These are phyloP conservation scores for Phialemoniopsis sp. DNA, from an alignment of 2,329 filamentous ascomycete species.

Conservation along the genomic window DNA sequence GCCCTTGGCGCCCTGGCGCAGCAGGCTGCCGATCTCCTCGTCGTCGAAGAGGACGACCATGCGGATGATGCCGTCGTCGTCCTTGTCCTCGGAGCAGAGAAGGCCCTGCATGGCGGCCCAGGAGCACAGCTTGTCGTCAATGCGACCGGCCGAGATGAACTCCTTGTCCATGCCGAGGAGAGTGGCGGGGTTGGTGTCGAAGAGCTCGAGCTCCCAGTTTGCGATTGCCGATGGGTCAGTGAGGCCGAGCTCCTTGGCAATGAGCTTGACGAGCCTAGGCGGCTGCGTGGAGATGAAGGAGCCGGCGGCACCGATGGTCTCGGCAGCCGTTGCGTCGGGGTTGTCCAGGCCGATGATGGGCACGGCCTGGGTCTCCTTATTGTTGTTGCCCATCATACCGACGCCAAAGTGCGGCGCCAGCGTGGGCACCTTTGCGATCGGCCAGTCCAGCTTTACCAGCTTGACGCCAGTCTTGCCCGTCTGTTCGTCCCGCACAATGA, in stretches of 20 bases:
- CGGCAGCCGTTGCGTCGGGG: slow-evolving; percentile 41
- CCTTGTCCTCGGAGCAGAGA: slow-evolving; percentile 58
- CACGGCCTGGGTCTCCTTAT: slow-evolving; percentile 89
- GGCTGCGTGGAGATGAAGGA: slow-evolving; percentile 83
- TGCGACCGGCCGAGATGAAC: slow-evolving; percentile 90
- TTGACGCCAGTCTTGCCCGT: slow-evolving; percentile 74
- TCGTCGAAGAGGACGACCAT: slow-evolving; percentile 94
- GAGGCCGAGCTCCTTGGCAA: slow-evolving; percentile 74
- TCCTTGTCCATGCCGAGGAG: slow-evolving; percentile 84
- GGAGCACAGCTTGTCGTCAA: slow-evolving; percentile 97
- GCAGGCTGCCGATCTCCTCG: slow-evolving; percentile 88
- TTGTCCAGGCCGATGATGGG: slow-evolving; percentile 89
- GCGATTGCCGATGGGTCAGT: slow-evolving; percentile 70
- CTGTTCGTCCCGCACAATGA: slow-evolving; percentile 70
- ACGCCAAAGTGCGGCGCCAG: slow-evolving; percentile 92
- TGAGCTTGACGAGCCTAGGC: slow-evolving; percentile 76
- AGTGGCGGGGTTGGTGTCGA: slow-evolving; percentile 80
- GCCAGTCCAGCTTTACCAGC: slow-evolving; percentile 90
- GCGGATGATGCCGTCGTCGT: slow-evolving; percentile 69
- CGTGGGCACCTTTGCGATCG: slow-evolving; percentile 87
- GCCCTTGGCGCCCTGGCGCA: slow-evolving; percentile 83
- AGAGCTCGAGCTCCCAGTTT: slow-evolving; percentile 97
- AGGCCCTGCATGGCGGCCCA: slow-evolving; percentile 87
- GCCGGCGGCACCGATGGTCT: slow-evolving; percentile 54
- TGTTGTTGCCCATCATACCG: slow-evolving; percentile 62